Base-by-base conservation (phyloP, 108 stramenopile genomes). In the Stephanodiscus triporus region DNA sequence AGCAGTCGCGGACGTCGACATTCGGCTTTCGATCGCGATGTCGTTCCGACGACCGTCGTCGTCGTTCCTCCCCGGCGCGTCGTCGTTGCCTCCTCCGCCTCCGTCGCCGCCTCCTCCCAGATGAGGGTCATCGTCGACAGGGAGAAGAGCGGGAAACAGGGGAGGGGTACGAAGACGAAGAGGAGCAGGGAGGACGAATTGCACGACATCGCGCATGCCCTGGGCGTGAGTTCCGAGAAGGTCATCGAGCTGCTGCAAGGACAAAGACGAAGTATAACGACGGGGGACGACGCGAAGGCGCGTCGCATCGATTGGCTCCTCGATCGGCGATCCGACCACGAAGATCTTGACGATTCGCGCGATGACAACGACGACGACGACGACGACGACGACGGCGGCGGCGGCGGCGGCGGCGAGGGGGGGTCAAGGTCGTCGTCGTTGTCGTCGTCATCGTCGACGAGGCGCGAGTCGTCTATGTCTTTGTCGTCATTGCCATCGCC, bases 241-340 rank as follows among this genome's bases (percentile, higher is more conserved):
- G 65, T 66, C 14, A 6, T 29, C 0, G 48, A 48, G 17, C 47
- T 66, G 47, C 65, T 66, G 14, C 9, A 1, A 11, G 50, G 50
- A 23, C 65, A 66, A 50, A 66, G 65, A 38, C 1, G 22, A n/a
- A 49, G 50, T 23, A 29, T 66, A 24, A 4, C 16, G 26, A 37
- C 24, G 13, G 40, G 9, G 7, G 40, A 13, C 9, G 43, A 16
- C 43, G 49, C 17, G 32, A 66, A 66, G 65, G 65, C 65, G 19
- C 49, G 50, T 29, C 48, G 50, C 20, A 66, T 66, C 65, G 65
- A 66, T 66, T 66, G 65, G 65, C 65, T 66, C 19, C 65, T 66
- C 29, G 48, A 49, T 66, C 32, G 32, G 32, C 32, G 32, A 5
- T 2, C 32, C 32, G 32, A 34, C 32, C 4, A 5, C 32, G 32